These are phyloP conservation scores for Lomentospora prolificans DNA, from an alignment of 2,329 filamentous ascomycete genomes.

Conservation along the genomic window DNA sequence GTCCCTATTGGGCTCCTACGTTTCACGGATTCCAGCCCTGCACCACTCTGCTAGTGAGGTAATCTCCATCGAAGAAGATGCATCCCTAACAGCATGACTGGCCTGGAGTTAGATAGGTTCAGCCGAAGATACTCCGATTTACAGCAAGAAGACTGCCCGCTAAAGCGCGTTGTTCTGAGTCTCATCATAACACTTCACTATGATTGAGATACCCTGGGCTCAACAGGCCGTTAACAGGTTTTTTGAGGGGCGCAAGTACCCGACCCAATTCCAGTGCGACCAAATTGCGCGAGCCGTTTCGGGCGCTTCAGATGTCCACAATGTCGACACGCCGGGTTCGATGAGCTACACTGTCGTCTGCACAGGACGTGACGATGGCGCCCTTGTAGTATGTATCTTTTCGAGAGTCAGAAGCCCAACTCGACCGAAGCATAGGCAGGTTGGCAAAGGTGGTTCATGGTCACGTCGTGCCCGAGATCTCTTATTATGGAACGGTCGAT, in stretches of 20 bases:
- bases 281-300: constrained; percentile 14
- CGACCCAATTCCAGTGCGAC: constrained; percentile 16
- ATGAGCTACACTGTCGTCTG: constrained; percentile 21
- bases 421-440: constrained; percentile 10
- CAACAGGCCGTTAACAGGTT: background rate
- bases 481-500: constrained; percentile 15
- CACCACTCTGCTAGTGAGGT: too few species aligned
- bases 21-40: too few species aligned
- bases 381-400: constrained; percentile 5
- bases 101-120: too few species aligned
- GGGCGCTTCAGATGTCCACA: constrained; percentile 13
- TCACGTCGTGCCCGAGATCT: constrained; percentile 16
- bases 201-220: background rate
- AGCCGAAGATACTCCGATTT: too few species aligned
- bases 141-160: too few species aligned
- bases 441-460: constrained; percentile 18
- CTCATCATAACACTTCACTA: background rate
- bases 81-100: too few species aligned
- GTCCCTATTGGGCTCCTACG: too few species aligned
- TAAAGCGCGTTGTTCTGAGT: too few species aligned
- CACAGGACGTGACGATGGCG: constrained; percentile 11
- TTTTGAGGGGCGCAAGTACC: constrained; percentile 13
- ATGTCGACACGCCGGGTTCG: constrained; percentile 18
- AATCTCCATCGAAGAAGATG: too few species aligned
- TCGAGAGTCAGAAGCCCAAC: background rate